Evolutionary conservation across 768 basidiomycete genomes (phyloP).

Genomic region (Tephrocybe rancida): DNA sequence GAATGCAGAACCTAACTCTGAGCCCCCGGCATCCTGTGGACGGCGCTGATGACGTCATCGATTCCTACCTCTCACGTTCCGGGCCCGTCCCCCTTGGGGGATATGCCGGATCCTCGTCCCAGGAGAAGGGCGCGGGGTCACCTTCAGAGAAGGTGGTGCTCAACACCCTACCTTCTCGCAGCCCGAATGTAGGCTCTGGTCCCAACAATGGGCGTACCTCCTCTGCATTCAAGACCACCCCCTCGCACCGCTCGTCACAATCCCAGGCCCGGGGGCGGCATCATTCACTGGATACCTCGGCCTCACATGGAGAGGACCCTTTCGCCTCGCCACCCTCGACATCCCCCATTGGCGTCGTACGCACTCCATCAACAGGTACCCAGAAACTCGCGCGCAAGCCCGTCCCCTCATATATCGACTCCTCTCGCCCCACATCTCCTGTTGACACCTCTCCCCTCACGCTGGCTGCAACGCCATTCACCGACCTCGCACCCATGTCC

Average conservation of each 20-base stretch:
- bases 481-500: conserved; percentile 1
- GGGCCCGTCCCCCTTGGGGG: conserved; percentile 7
- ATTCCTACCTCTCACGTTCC: conserved; percentile 11
- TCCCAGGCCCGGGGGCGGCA: not conserved
- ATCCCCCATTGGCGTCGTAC: conserved; percentile 1
- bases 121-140: conserved; percentile 17
- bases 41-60: conserved; percentile 7
- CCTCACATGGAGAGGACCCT: conserved; percentile 2
- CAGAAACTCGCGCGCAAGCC: conserved; percentile 21
- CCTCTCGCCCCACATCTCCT: conserved; percentile 2
- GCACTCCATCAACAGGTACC: not conserved
- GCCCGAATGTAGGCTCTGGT: not conserved
- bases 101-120: conserved; percentile 12
- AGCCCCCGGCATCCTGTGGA: conserved; percentile 2
- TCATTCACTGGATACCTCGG: conserved; percentile 9
- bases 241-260: conserved; percentile 4
- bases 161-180: conserved; percentile 6
- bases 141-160: conserved; percentile 14
- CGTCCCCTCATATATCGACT: conserved; percentile 18
- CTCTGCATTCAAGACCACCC: not conserved
- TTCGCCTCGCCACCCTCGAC: conserved; percentile 2
- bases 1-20: conserved; percentile 2
- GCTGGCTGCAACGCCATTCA: not conserved
- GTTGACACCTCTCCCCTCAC: not conserved
- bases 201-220: conserved; percentile 2